Percentiles rank a stretch among this genome's conserved stretches.
Evolutionary conservation across 495 filamentous ascomycete genomes (phyloP).

Genomic region (Xylaria longipes): DNA sequence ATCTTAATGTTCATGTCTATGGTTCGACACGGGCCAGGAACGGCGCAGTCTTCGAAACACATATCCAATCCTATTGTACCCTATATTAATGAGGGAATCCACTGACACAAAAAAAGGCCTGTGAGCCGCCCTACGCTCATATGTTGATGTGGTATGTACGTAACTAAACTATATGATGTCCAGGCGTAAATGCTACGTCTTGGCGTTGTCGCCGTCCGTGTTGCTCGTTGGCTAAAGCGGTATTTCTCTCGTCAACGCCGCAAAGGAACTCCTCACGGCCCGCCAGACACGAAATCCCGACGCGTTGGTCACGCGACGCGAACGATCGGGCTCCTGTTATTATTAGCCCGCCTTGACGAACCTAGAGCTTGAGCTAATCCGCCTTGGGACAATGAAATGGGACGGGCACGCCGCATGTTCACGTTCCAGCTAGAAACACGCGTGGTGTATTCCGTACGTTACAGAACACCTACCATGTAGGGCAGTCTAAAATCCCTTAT

Average conservation of each 20-base stretch:
- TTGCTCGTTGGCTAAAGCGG: not conserved
- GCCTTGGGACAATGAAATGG: slow-evolving; percentile 1
- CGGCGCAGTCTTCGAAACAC: slow-evolving; percentile 20
- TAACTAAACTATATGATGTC: not conserved
- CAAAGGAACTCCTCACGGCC: not conserved
- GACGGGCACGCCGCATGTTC: not conserved
- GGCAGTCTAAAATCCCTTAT: too few species aligned
- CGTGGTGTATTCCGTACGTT: not conserved
- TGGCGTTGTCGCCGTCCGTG: not conserved
- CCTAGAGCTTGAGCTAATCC: not conserved
- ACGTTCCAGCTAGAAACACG: slow-evolving; percentile 4
- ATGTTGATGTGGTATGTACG: slow-evolving; percentile 1
- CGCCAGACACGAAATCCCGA: slow-evolving; percentile 22
- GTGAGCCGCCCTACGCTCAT: slow-evolving; percentile 19
- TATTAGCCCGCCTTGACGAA: slow-evolving; percentile 17
- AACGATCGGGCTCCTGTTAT: slow-evolving; percentile 2
- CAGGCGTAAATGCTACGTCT: slow-evolving; percentile 12
- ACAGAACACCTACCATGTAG: not conserved
- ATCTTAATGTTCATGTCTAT: slow-evolving; percentile 1
- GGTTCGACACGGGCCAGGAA: slow-evolving; percentile 10
- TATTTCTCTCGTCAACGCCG: slow-evolving; percentile 12
- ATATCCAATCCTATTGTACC: slow-evolving; percentile 15
- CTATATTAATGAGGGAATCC: slow-evolving; percentile 2
- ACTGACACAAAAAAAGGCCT: slow-evolving; percentile 10
- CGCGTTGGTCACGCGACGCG: slow-evolving; percentile 24